Percentiles rank a stretch among this genome's conserved stretches.
Evolutionary conservation across 2,329 filamentous ascomycete species (phyloP).

Genomic region (Cordyceps fumosorosea): DNA sequence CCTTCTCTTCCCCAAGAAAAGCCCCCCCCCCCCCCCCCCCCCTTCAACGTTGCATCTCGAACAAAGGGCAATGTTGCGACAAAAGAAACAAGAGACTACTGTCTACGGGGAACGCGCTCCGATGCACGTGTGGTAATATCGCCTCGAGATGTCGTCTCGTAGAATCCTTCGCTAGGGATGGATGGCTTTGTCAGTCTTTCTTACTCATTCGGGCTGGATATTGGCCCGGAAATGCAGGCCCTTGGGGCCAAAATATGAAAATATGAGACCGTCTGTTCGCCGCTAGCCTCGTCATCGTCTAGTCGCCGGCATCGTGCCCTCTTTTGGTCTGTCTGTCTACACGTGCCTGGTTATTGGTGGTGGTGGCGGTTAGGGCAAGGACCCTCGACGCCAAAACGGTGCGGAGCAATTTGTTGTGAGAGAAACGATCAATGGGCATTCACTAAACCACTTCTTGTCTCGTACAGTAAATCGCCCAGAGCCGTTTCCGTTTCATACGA

Average conservation of each 20-base stretch:
- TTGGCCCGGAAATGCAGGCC: not conserved
- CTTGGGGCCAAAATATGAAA: not conserved
- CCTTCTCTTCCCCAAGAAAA: not conserved
- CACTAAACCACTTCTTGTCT: no score
- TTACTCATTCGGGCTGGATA: not conserved
- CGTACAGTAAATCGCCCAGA: no score
- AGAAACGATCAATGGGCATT: not conserved
- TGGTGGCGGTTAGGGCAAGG: not conserved
- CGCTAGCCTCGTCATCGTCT: not conserved
- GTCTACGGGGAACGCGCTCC: not conserved
- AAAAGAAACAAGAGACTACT: not conserved
- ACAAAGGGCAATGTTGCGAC: not conserved
- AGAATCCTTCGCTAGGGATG: not conserved
- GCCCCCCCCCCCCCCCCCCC: no score
- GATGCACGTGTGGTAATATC: not conserved
- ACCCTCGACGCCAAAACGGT: not conserved
- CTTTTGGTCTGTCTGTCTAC: not conserved
- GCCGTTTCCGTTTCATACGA: not conserved
- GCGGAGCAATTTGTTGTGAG: not conserved
- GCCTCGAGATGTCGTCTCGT: not conserved
- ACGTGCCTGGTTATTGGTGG: no score
- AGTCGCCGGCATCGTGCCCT: not conserved
- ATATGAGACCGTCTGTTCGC: conserved; percentile 1
- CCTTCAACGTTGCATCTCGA: not conserved
- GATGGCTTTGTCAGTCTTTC: not conserved